A percentile compares a stretch with the other conserved stretches of the same genome.
These are phyloP conservation scores for Fagopyrum esculentum DNA, from an alignment of 148 eudicot genomes.

Conservation along the genomic window DNA sequence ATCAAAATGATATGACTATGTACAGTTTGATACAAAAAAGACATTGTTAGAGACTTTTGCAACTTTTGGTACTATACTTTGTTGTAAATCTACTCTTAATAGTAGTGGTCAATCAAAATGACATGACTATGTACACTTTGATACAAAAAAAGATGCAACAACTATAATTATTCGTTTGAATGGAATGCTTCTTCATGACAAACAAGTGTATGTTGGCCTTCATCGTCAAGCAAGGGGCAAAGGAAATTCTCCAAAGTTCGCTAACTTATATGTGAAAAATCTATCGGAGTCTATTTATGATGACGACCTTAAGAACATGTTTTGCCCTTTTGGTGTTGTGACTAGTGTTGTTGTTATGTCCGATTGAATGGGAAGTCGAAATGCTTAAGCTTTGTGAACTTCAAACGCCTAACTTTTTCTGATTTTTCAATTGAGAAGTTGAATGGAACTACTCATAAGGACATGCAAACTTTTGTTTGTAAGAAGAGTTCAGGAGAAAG, in stretches of 20 bases:
- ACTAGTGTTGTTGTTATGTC: constrained; percentile 47
- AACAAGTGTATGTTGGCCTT: constrained; percentile 50
- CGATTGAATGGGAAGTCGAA: constrained; percentile 46
- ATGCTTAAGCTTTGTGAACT: constrained; percentile 66
- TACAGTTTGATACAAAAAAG: constrained; percentile 36
- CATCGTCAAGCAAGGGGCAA: constrained; percentile 39
- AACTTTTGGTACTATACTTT: constrained; percentile 48
- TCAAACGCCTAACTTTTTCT: constrained; percentile 37
- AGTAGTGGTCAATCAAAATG: constrained; percentile 48
- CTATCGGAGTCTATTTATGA: constrained; percentile 34
- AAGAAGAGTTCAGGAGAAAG: constrained; percentile 48
- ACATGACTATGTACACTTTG: constrained; percentile 57
- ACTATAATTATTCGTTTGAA: constrained; percentile 39
- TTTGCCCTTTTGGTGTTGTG: constrained; percentile 45
- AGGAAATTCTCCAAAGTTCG: constrained; percentile 33
- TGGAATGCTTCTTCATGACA: constrained; percentile 59
- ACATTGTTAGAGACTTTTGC: constrained; percentile 47
- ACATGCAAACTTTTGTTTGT: constrained; percentile 39
- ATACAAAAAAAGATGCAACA: constrained; percentile 44
- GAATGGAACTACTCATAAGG: constrained; percentile 35
- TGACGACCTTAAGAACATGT: constrained; percentile 33
- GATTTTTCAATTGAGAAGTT: constrained; percentile 43
- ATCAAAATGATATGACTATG: constrained; percentile 58
- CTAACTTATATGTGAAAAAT: constrained; percentile 59
- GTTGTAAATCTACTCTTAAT: constrained; percentile 53